Conservation (phyloP, 2,329 filamentous ascomycete species). For the Aspergillus sp. region DNA sequence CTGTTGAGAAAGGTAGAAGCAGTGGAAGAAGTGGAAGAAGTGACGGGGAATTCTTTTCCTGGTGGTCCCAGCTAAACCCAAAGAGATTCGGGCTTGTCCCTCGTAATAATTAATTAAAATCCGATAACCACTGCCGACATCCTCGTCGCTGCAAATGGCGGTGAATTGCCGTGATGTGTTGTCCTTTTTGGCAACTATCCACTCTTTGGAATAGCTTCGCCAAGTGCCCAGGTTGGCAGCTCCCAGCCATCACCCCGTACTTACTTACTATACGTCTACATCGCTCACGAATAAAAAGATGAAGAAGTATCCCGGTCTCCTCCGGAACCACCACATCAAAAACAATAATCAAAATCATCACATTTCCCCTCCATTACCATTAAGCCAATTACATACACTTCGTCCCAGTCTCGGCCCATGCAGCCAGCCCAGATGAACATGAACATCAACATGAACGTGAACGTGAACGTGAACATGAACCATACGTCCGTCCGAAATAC, state of each 20-base stretch:
- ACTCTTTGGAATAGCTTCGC: too few species aligned
- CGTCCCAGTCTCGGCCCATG: slow-evolving; percentile 5
- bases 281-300: too few species aligned
- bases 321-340: not conserved
- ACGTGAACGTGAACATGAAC: slow-evolving; percentile 1
- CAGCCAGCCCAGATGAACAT: not conserved
- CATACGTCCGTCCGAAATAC: slow-evolving; percentile 5
- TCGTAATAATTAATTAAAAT: too few species aligned
- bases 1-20: too few species aligned
- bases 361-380: slow-evolving; percentile 9
- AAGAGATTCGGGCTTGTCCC: too few species aligned
- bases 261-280: too few species aligned
- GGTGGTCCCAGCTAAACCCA: too few species aligned
- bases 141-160: not conserved
- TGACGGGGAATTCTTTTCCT: too few species aligned
- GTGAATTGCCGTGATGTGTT: not conserved
- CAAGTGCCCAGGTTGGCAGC: too few species aligned
- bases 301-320: not conserved
- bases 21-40: too few species aligned
- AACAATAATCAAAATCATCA: not conserved
- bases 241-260: too few species aligned
- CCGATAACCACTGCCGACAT: not conserved
- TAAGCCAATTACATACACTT: not conserved
- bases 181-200: not conserved
- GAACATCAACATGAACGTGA: slow-evolving; percentile 3